Evolutionary conservation across 225 moss, liverwort and hornwort species (phyloP).

Genomic region (Anthoceros angustus): DNA sequence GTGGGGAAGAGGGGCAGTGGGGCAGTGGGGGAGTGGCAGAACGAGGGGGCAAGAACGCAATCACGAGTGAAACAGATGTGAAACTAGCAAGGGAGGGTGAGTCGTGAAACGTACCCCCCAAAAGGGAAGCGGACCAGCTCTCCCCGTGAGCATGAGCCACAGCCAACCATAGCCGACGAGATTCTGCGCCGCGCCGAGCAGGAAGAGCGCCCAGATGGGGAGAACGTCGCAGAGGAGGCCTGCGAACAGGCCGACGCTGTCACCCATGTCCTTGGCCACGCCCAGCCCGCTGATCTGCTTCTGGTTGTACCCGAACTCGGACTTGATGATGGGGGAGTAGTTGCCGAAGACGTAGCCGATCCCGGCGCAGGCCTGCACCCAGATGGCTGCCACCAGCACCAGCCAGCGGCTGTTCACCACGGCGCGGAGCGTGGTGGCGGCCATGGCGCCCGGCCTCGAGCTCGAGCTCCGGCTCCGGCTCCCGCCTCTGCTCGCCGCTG

Average conservation of each 20-base stretch:
- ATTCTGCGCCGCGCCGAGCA: constrained; percentile 24
- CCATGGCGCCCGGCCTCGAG: not conserved
- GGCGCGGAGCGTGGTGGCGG: not conserved
- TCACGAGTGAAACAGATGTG: no score
- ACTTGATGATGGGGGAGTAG: constrained; percentile 68
- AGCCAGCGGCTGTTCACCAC: constrained; percentile 41
- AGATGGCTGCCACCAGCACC: constrained; percentile 62
- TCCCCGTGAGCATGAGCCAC: constrained; percentile 22
- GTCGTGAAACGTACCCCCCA: constrained; percentile 28
- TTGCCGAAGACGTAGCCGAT: constrained; percentile 83
- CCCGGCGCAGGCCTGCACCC: constrained; percentile 74
- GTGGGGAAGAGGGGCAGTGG: no score
- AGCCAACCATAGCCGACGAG: constrained; percentile 21
- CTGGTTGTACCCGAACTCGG: constrained; percentile 24
- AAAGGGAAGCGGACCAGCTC: constrained; percentile 10
- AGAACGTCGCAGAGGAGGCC: constrained; percentile 33
- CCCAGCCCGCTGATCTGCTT: constrained; percentile 33
- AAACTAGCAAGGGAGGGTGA: no score
- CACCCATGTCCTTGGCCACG: constrained; percentile 38
- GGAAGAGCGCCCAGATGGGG: constrained; percentile 23
- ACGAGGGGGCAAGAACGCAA: no score
- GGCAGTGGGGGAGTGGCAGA: no score
- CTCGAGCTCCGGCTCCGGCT: no score
- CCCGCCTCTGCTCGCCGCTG: no score
- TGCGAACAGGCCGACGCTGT: constrained; percentile 26